Evolutionary conservation across 2,329 filamentous ascomycete species (phyloP), one percentile per base, ranked within the genome.

Genomic region (Hypoxylon sp.): DNA sequence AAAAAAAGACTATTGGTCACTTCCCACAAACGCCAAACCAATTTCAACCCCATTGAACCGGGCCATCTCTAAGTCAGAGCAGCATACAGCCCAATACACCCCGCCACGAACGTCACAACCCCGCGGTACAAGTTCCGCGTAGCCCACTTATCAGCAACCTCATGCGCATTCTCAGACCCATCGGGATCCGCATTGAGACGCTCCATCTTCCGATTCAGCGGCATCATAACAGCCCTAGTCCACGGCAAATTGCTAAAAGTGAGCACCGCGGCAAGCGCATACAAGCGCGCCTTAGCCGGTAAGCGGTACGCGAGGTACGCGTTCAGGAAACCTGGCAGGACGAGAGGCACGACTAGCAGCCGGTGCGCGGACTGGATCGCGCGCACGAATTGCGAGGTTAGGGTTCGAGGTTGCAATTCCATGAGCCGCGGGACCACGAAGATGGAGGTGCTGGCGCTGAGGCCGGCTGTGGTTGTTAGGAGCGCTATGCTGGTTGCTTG

Each of bases 311-410:
- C 83, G 2, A 88, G 80, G 66, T 80, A 86, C 52, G 78, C 78
- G 66, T 83, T 85, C 2, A 81, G 77, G 0, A 82, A 60, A 1
- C 80, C 78, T 3, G 83, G 79, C 26, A 83, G 26, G n/a, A 83
- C 63, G 5, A 82, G 77, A 8, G 83, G 63, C 0, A 78, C 67
- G 0, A 82, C 81, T 19, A 84, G 81, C 42, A 81, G 59, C n/a
- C 72, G 67, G 58, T 75, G 80, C 55, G 84, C 84, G 2, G 74
- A 70, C 17, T 76, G 73, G 76, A 80, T 85, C 64, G 82, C 76
- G 44, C 75, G 80, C 64, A 77, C 72, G 87, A 87, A 90, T 78
- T 90, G 88, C 42, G 80, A 81, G 33, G 86, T 84, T 67, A 89
- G 83, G 10, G 89, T 78, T 1, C 83, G 83, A 0, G 85, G 82